Conservation (phyloP, 2,329 filamentous ascomycete species). For the Bipolaris victoriae region DNA sequence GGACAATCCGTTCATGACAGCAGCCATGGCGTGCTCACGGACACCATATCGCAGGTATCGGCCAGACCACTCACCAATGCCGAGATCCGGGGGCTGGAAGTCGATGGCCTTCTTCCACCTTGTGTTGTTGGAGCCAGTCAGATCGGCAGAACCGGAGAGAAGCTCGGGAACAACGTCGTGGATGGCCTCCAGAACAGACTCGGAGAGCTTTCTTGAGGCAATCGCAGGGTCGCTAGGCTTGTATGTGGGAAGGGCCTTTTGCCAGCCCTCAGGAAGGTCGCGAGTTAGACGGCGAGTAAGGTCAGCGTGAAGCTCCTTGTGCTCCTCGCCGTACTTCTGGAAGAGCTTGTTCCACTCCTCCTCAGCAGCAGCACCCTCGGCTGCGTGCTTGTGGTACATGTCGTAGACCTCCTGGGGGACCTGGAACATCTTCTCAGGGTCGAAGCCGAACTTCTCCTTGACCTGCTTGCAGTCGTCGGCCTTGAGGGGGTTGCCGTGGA, state of each 20-base stretch:
- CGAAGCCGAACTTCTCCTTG: slow-evolving; percentile 95
- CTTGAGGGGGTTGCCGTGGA: slow-evolving; percentile 96
- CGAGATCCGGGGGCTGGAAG: slow-evolving; percentile 89
- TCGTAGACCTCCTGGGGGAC: slow-evolving; percentile 97
- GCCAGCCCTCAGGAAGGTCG: slow-evolving; percentile 93
- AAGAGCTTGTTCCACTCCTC: slow-evolving; percentile 95
- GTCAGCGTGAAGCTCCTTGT: slow-evolving; percentile 80
- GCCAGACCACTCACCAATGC: slow-evolving; percentile 87
- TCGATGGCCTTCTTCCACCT: slow-evolving; percentile 96
- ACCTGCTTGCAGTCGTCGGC: slow-evolving; percentile 90
- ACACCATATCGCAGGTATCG: slow-evolving; percentile 94
- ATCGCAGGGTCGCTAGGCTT: slow-evolving; percentile 82
- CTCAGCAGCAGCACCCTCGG: slow-evolving; percentile 86
- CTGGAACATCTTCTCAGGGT: slow-evolving; percentile 89
- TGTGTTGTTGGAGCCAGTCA: slow-evolving; percentile 98
- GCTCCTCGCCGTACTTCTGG: slow-evolving; percentile 80
- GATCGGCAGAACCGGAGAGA: slow-evolving; percentile 92
- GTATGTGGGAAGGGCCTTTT: slow-evolving; percentile 91
- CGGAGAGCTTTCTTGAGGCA: slow-evolving; percentile 94
- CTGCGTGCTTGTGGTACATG: slow-evolving; percentile 80
- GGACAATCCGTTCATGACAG: slow-evolving; percentile 91
- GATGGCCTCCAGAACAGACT: slow-evolving; percentile 89
- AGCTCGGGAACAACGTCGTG: slow-evolving; percentile 85
- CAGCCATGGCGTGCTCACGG: slow-evolving; percentile 89
- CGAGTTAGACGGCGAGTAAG: slow-evolving; percentile 79